Percentiles rank a stretch among this genome's conserved stretches.
phyloP scores from a whole-genome alignment of 1,284 basidiomycete species.

The Naganishia sp. region DNA sequence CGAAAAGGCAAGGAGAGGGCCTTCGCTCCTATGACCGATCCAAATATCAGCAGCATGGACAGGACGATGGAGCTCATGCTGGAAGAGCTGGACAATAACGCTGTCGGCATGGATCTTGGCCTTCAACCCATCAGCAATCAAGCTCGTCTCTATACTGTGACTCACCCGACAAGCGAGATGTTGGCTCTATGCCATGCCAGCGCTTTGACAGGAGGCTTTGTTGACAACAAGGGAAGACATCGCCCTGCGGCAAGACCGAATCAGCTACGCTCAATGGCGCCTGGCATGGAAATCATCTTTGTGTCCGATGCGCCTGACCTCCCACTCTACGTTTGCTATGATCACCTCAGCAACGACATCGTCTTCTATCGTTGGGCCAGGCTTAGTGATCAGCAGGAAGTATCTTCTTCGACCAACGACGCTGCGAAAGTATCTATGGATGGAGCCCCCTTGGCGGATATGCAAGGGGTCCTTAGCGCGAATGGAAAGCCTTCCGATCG shows the following conservation, averaged over 20 bases:
- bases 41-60: constrained; percentile 37
- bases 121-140: constrained; percentile 56
- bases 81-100: constrained; percentile 58
- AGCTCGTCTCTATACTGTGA: constrained; percentile 74
- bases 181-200: constrained; percentile 57
- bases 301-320: constrained; percentile 40
- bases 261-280: background rate
- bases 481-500: background rate
- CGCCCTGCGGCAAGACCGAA: background rate
- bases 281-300: constrained; percentile 35
- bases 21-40: constrained; percentile 26
- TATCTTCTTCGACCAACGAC: background rate
- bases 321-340: constrained; percentile 42
- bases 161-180: constrained; percentile 73
- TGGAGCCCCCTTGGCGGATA: background rate
- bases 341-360: constrained; percentile 39
- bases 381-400: background rate
- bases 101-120: constrained; percentile 16
- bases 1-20: constrained; percentile 24
- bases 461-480: background rate
- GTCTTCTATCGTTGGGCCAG: constrained; percentile 44
- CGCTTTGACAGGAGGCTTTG: constrained; percentile 8
- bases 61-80: constrained; percentile 40
- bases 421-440: background rate
- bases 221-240: constrained; percentile 4